These are phyloP conservation scores for Mortierella sp. DNA, from an alignment of 371 early-diverging fungal species.

Conservation along the genomic window DNA sequence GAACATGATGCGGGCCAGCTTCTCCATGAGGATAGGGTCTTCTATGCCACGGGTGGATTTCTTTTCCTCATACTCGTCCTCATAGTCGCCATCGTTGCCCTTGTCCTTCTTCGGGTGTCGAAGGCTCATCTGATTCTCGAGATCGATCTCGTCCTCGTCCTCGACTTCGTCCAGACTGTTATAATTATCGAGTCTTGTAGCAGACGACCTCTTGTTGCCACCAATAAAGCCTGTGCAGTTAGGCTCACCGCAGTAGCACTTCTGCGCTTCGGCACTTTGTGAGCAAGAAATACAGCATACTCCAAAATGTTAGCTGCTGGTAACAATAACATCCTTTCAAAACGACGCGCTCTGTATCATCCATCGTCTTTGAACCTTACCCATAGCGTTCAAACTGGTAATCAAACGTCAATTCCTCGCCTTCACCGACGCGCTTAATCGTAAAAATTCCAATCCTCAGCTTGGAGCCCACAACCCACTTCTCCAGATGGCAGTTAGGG, in stretches of 20 bases:
- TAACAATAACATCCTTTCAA: too few species aligned
- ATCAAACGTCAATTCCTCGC: conserved; percentile 93
- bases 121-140: conserved; percentile 54
- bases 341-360: too few species aligned
- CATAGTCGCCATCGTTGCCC: conserved; percentile 56
- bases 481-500: conserved; percentile 90
- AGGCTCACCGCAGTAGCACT: conserved; percentile 92
- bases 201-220: conserved; percentile 63
- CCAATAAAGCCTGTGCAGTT: conserved; percentile 95
- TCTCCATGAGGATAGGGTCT: conserved; percentile 67
- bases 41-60: conserved; percentile 41
- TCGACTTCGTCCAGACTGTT: conserved; percentile 55
- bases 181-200: conserved; percentile 50
- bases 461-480: conserved; percentile 87
- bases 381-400: conserved; percentile 92
- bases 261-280: conserved; percentile 84
- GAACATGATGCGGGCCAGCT: conserved; percentile 61
- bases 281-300: background rate
- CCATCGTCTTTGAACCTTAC: conserved; percentile 40
- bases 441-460: conserved; percentile 89
- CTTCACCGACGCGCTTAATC: conserved; percentile 70
- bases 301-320: too few species aligned
- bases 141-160: conserved; percentile 63
- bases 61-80: conserved; percentile 50
- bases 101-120: conserved; percentile 42